These are phyloP conservation scores for Claviceps spartinae DNA, from an alignment of 2,329 filamentous ascomycete species.

Conservation along the genomic window DNA sequence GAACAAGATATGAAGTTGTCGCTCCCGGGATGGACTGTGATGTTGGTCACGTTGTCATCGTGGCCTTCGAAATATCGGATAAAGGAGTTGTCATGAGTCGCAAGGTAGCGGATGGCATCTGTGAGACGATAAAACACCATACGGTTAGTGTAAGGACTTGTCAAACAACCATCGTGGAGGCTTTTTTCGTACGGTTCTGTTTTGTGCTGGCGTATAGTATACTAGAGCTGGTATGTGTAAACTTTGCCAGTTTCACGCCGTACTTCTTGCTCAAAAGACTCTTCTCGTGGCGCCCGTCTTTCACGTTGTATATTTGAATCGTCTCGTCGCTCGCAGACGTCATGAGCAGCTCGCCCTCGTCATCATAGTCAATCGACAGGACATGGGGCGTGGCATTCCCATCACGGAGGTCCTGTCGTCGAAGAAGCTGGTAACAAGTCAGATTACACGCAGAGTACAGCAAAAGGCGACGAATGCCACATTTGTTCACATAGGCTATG, in stretches of 20 bases:
- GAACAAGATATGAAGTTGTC: conserved; percentile 90
- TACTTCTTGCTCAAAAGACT: conserved; percentile 92
- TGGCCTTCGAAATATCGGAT: conserved; percentile 94
- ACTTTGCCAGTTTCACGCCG: conserved; percentile 83
- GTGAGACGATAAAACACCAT: neutral
- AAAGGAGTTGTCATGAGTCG: conserved; percentile 89
- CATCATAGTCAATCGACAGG: conserved; percentile 91
- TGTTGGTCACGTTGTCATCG: conserved; percentile 66
- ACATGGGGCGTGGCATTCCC: conserved; percentile 46
- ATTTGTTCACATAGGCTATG: neutral
- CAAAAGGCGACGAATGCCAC: neutral
- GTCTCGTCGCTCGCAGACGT: conserved; percentile 88
- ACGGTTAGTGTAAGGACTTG: conserved; percentile 2
- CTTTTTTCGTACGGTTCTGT: conserved; percentile 52
- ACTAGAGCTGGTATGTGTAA: conserved; percentile 81
- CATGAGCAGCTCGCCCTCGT: conserved; percentile 84
- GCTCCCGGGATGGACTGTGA: conserved; percentile 70
- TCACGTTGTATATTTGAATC: conserved; percentile 88
- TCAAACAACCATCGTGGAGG: neutral
- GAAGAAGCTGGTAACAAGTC: conserved; percentile 33
- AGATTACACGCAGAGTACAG: neutral
- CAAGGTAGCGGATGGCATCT: conserved; percentile 78
- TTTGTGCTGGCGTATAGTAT: conserved; percentile 96
- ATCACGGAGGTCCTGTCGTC: conserved; percentile 41
- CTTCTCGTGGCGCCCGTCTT: conserved; percentile 81